A percentile compares a stretch with the other conserved stretches of the same genome.
Evolutionary conservation across 768 basidiomycete genomes (phyloP).

Genomic region (Chalciporus chontae): DNA sequence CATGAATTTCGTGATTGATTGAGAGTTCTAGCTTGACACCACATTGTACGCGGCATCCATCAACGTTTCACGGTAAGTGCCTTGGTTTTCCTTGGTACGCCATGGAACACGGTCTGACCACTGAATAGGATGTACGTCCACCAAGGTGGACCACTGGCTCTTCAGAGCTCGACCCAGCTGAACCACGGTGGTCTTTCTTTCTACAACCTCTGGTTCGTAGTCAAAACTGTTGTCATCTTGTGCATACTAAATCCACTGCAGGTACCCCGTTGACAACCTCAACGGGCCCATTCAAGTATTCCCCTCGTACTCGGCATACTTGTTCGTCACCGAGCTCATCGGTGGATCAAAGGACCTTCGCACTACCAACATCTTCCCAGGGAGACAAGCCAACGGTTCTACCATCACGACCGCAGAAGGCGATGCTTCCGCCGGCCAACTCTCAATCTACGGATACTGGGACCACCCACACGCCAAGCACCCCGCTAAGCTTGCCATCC

Average conservation of each 20-base stretch:
- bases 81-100: background rate
- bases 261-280: conserved; percentile 46
- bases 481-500: conserved; percentile 44
- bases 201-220: conserved; percentile 44
- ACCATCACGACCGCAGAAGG: conserved; percentile 49
- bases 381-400: conserved; percentile 49
- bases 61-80: conserved; percentile 43
- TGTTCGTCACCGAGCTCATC: conserved; percentile 48
- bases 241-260: conserved; percentile 13
- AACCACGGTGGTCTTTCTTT: conserved; percentile 46
- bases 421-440: conserved; percentile 44
- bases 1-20: background rate
- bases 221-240: background rate
- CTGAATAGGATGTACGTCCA: conserved; percentile 45
- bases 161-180: conserved; percentile 47
- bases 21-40: conserved; percentile 11
- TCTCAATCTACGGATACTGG: conserved; percentile 53
- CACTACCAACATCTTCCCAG: conserved; percentile 49
- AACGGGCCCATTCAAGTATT: conserved; percentile 51
- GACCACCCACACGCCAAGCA: conserved; percentile 29
- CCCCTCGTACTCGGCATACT: conserved; percentile 50
- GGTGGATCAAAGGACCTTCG: conserved; percentile 41
- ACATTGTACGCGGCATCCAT: conserved; percentile 31
- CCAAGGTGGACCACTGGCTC: conserved; percentile 49
- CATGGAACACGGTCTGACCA: background rate